Conservation (phyloP, 768 basidiomycete species). For the Naganishia vaughanmartiniae region DNA sequence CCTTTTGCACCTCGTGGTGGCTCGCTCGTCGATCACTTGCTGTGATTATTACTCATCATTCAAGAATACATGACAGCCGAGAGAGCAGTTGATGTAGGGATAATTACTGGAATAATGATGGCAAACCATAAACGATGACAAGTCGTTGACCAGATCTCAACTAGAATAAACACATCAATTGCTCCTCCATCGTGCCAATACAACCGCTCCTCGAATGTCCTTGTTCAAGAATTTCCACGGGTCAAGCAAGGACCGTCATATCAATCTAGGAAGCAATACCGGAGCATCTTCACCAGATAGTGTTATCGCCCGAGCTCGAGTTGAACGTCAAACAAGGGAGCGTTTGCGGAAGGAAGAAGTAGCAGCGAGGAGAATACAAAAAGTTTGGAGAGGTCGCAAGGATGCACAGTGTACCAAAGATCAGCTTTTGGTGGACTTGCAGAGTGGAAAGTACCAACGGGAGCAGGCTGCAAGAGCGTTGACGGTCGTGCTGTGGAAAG, state of each 20-base stretch:
- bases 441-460: constrained; percentile 22
- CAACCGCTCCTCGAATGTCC: constrained; percentile 12
- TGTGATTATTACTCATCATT: not conserved
- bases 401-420: constrained; percentile 28
- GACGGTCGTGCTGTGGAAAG: constrained; percentile 32
- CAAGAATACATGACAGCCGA: not conserved
- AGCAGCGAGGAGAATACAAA: constrained; percentile 41
- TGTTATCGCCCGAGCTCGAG: constrained; percentile 39
- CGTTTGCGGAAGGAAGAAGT: constrained; percentile 33
- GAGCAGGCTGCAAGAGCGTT: constrained; percentile 31
- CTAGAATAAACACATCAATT: too few relatives aligned
- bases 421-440: constrained; percentile 30
- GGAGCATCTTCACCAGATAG: constrained; percentile 41
- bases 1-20: not conserved
- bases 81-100: not conserved
- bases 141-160: too few relatives aligned
- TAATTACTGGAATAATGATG: not conserved
- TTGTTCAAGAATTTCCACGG: constrained; percentile 31
- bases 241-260: constrained; percentile 18
- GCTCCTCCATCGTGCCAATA: not conserved
- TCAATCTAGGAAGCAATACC: constrained; percentile 47
- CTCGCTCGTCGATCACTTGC: not conserved
- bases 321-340: constrained; percentile 44
- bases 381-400: constrained; percentile 42
- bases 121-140: not conserved